Conservation (phyloP, 805 yeast species). For the Wickerhamiella shivajii region DNA sequence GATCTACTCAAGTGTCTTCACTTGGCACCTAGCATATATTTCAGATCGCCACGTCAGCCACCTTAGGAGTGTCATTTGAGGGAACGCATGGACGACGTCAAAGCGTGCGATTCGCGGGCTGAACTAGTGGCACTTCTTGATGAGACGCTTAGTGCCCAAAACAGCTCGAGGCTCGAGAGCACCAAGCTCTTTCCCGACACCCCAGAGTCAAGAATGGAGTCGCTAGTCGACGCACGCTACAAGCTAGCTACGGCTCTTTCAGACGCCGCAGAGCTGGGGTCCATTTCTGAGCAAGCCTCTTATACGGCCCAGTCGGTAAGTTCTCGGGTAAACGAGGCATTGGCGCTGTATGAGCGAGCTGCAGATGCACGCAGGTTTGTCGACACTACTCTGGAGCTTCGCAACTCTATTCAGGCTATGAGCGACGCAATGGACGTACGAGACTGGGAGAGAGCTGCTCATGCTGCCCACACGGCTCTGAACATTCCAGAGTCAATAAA, state of each 20-base stretch:
- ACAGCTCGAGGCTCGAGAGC: no score
- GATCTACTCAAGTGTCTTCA: neutral
- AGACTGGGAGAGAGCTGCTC: constrained; percentile 70
- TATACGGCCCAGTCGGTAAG: constrained; percentile 8
- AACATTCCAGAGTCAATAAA: constrained; percentile 39
- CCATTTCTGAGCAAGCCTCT: constrained; percentile 11
- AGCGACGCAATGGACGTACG: constrained; percentile 50
- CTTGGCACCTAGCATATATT: neutral
- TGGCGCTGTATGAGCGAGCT: constrained; percentile 30
- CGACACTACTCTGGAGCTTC: constrained; percentile 47
- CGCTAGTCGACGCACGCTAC: no score
- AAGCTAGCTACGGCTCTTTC: no score
- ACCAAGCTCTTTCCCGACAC: no score
- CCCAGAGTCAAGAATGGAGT: no score
- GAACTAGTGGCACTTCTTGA: neutral
- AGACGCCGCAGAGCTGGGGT: no score
- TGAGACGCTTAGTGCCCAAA: no score
- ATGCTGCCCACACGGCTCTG: constrained; percentile 41
- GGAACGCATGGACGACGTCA: no score
- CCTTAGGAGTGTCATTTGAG: no score
- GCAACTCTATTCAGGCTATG: constrained; percentile 49
- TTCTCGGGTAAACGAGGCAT: constrained; percentile 9
- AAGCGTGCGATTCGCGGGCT: neutral
- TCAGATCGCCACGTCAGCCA: no score
- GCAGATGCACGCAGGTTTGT: constrained; percentile 49